Conservation (phyloP, 805 yeast species). For the Starmerella sp. region DNA sequence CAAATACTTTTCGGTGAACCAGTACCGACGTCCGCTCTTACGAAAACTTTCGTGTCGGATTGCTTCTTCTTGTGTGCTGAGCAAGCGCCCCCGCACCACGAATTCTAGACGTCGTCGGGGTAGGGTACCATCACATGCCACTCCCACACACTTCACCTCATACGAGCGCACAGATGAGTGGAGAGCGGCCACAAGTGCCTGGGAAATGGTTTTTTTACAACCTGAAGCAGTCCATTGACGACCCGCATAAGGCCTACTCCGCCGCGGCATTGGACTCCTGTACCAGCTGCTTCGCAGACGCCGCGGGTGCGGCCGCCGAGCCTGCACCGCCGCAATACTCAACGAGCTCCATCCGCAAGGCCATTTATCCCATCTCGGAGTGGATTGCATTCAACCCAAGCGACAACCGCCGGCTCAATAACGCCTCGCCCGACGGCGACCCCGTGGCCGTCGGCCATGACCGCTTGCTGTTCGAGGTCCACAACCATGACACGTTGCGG, state of each 20-base stretch:
- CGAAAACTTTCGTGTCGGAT: too few relatives aligned
- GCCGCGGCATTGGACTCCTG: constrained; percentile 14
- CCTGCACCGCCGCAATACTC: constrained; percentile 18
- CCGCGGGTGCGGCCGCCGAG: not conserved
- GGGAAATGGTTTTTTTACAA: constrained; percentile 22
- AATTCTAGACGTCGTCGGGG: not conserved
- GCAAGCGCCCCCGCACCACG: too few relatives aligned
- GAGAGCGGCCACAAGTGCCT: constrained; percentile 3
- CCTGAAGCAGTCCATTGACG: constrained; percentile 20
- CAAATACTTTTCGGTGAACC: too few relatives aligned
- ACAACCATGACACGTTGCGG: constrained; percentile 17
- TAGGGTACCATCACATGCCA: not conserved
- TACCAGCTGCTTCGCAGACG: not conserved
- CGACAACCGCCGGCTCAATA: constrained; percentile 26
- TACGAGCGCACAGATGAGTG: not conserved
- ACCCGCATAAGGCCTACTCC: constrained; percentile 12
- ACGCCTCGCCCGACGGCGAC: constrained; percentile 10
- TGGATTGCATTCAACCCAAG: constrained; percentile 34
- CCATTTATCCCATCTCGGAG: constrained; percentile 23
- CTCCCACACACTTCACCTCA: not conserved
- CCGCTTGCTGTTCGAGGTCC: constrained; percentile 25
- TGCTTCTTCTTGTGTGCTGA: too few relatives aligned
- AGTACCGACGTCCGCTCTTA: too few relatives aligned
- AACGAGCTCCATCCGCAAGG: constrained; percentile 20
- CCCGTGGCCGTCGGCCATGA: constrained; percentile 28